These are phyloP conservation scores for Alternaria sp. DNA, from an alignment of 2,329 filamentous ascomycete genomes.

Conservation along the genomic window DNA sequence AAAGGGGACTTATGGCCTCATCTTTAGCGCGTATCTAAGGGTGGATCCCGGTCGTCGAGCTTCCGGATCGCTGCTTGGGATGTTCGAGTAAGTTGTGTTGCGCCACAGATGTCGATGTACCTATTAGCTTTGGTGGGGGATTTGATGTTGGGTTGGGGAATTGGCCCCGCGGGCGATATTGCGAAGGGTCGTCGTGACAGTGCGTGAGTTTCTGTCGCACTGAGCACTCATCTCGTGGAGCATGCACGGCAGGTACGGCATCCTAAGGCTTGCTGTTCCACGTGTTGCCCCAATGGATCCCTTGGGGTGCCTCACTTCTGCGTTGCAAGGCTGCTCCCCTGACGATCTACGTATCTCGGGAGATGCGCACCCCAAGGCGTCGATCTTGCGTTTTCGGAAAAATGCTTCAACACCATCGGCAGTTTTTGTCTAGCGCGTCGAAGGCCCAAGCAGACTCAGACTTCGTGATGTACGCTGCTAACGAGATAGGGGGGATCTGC, in stretches of 20 bases:
- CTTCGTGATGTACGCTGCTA: slow-evolving; percentile 1
- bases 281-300: not conserved
- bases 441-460: not conserved
- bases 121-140: not conserved
- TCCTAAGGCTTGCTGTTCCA: not conserved
- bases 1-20: not conserved
- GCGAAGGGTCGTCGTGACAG: not conserved
- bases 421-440: not conserved
- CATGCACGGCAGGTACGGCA: not conserved
- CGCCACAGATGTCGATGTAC: not conserved
- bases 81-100: not conserved
- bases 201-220: not conserved
- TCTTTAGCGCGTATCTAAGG: not conserved
- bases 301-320: not conserved
- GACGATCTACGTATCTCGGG: slow-evolving; percentile 8
- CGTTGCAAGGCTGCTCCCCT: slow-evolving; percentile 10
- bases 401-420: not conserved
- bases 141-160: not conserved
- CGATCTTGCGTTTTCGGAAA: slow-evolving; percentile 12
- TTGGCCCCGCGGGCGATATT: not conserved
- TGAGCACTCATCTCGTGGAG: not conserved
- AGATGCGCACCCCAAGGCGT: not conserved
- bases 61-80: slow-evolving; percentile 1
- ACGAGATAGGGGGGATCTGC: not conserved
- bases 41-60: slow-evolving; percentile 9